Base-by-base conservation (phyloP, 306 rosid genomes). In the Luffa acutangula region DNA sequence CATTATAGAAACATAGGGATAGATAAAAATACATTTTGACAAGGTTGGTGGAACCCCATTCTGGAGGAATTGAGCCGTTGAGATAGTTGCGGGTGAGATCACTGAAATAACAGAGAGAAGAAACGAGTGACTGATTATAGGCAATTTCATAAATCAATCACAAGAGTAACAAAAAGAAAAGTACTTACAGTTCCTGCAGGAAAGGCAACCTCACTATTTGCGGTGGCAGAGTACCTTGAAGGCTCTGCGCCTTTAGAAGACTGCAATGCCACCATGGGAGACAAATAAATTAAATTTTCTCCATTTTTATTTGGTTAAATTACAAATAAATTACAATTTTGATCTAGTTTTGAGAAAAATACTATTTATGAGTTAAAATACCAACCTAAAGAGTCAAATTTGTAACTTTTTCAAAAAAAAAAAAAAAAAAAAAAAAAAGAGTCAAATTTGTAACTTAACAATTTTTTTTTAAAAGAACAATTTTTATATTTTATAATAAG, bases 141-240 rank as follows among this genome's bases (percentile, higher is more conserved):
- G 75, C 52, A 10, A 71, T 71, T 11, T 31, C 2, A 51, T 25
- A 1, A 33, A 20, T 31, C 13, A 31, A 6, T 2, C 57, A 71
- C 2, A 72, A 0, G 58, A 72, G 57, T 25, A 48, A 13, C n/a
- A 25, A 13, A 25, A 9, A 41, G 7, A 18, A 20, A 3, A 49
- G 6, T 15, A 76, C 96, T 49, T 79, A 89, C 97, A 92, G 34
- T 79, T 89, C 65, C 77, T 86, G 76, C 20, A 93, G 93, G 75
- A 82, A 84, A 25, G 85, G 86, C 49, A 93, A 84, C 54, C 37
- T 86, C 5, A 8, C 75, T 8, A 89, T 7, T 15, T 91, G 88
- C 17, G 3, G 21, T 9, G 97, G 97, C 14, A 91, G 87, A 33
- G 75, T 81, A 52, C 97, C 97, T 9, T 77, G 4, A 25, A 93